Percentiles rank a stretch among this genome's conserved stretches.
Evolutionary conservation across 257 asterid genomes (phyloP).

Genomic region (Scutellaria barbata): DNA sequence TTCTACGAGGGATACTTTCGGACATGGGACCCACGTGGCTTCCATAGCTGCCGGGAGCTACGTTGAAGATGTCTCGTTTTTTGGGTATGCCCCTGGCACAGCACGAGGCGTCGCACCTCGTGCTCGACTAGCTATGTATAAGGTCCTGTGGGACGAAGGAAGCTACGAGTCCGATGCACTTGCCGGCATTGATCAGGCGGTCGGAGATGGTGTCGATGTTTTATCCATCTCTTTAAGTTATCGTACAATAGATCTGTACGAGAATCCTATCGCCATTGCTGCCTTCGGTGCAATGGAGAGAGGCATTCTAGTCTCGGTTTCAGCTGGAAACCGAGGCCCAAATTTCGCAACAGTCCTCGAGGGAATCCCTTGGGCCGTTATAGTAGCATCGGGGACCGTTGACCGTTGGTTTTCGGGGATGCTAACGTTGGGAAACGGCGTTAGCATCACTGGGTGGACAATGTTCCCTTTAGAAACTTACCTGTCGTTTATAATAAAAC

Average conservation of each 20-base stretch:
- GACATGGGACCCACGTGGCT: slow-evolving; percentile 60
- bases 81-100: slow-evolving; percentile 55
- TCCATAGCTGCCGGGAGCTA: slow-evolving; percentile 59
- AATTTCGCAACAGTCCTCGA: slow-evolving; percentile 40
- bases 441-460: slow-evolving; percentile 52
- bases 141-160: slow-evolving; percentile 58
- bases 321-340: slow-evolving; percentile 59
- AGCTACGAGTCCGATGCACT: slow-evolving; percentile 53
- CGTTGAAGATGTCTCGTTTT: slow-evolving; percentile 47
- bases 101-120: slow-evolving; percentile 60
- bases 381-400: slow-evolving; percentile 56
- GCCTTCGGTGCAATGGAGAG: slow-evolving; percentile 67
- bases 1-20: slow-evolving; percentile 48
- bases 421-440: slow-evolving; percentile 45
- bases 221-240: slow-evolving; percentile 58
- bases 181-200: slow-evolving; percentile 68
- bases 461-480: slow-evolving; percentile 43
- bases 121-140: slow-evolving; percentile 57
- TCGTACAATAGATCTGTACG: slow-evolving; percentile 38
- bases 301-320: slow-evolving; percentile 61
- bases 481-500: slow-evolving; percentile 50
- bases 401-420: slow-evolving; percentile 57
- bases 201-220: slow-evolving; percentile 62
- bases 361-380: slow-evolving; percentile 65
- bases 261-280: slow-evolving; percentile 63